Percentiles rank a stretch among this genome's conserved stretches.
Conservation (phyloP, 2,329 filamentous ascomycete species). For the Fusarium poae region DNA sequence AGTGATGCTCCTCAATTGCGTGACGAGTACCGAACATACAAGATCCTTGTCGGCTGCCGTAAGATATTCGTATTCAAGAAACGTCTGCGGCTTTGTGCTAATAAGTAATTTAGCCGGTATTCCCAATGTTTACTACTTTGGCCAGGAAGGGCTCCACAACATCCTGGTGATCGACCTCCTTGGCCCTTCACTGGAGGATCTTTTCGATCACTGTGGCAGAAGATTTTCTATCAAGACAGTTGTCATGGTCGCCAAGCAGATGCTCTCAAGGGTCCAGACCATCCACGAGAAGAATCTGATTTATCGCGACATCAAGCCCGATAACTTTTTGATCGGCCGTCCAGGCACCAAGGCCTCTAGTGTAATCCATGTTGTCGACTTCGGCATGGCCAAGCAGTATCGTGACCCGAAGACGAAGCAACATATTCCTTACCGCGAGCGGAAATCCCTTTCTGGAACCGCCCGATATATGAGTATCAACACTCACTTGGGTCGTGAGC, state of each 20-base stretch:
- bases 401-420: conserved; percentile 99
- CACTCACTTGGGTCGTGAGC: conserved; percentile 95
- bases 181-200: conserved; percentile 92
- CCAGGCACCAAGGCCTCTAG: conserved; percentile 94
- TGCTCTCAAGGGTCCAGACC: conserved; percentile 91
- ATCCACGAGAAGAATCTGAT: conserved; percentile 99
- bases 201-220: conserved; percentile 97
- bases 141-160: conserved; percentile 98
- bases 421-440: conserved; percentile 96
- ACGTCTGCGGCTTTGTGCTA: conserved; percentile 52
- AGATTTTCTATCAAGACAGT: conserved; percentile 98
- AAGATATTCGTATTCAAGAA: conserved; percentile 58
- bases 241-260: conserved; percentile 99
- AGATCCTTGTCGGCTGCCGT: conserved; percentile 99
- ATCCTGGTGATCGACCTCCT: conserved; percentile 98
- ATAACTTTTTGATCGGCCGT: conserved; percentile 97
- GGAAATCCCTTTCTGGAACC: conserved; percentile 96
- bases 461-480: conserved; percentile 99
- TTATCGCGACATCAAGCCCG: conserved; percentile 98
- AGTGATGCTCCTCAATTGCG: conserved; percentile 97
- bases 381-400: conserved; percentile 99
- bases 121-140: conserved; percentile 99
- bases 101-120: conserved; percentile 79
- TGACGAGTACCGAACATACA: conserved; percentile 99
- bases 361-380: conserved; percentile 98